Percentiles rank a stretch among this genome's conserved stretches.
These are phyloP conservation scores for Fusarium foetens DNA, from an alignment of 2,329 filamentous ascomycete species.

Conservation along the genomic window DNA sequence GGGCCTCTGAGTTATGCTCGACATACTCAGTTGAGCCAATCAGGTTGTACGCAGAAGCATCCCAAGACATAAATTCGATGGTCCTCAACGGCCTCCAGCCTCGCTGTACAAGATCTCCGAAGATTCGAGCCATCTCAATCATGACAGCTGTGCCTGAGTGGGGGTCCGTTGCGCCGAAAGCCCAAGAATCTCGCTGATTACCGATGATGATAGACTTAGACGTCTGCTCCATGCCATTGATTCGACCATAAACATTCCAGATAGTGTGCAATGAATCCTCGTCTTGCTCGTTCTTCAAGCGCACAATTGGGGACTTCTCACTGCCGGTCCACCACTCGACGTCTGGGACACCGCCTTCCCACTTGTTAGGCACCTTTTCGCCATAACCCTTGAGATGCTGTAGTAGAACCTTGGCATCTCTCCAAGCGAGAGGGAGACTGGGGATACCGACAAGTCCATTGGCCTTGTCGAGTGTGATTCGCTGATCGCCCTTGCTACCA, in stretches of 20 bases:
- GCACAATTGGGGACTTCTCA: conserved; percentile 77
- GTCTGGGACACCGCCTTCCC: conserved; percentile 81
- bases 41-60: conserved; percentile 91
- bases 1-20: conserved; percentile 78
- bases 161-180: conserved; percentile 86
- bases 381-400: conserved; percentile 81
- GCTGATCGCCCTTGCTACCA: conserved; percentile 73
- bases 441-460: conserved; percentile 83
- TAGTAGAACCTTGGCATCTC: conserved; percentile 84
- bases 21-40: conserved; percentile 96
- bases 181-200: conserved; percentile 93
- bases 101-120: conserved; percentile 78
- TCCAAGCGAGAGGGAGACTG: conserved; percentile 89
- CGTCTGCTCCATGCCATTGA: conserved; percentile 83
- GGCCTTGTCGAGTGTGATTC: conserved; percentile 76
- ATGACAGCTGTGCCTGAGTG: conserved; percentile 91
- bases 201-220: conserved; percentile 89
- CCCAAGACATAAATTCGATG: conserved; percentile 97
- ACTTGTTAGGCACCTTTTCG: conserved; percentile 71
- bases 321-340: conserved; percentile 90
- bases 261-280: conserved; percentile 84
- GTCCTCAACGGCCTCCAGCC: conserved; percentile 95
- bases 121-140: conserved; percentile 86
- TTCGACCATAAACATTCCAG: conserved; percentile 89
- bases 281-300: conserved; percentile 87